Percentiles rank a stretch among this genome's conserved stretches.
Conservation (phyloP, 306 rosid genomes). For the Sechiopsis laciniata region DNA sequence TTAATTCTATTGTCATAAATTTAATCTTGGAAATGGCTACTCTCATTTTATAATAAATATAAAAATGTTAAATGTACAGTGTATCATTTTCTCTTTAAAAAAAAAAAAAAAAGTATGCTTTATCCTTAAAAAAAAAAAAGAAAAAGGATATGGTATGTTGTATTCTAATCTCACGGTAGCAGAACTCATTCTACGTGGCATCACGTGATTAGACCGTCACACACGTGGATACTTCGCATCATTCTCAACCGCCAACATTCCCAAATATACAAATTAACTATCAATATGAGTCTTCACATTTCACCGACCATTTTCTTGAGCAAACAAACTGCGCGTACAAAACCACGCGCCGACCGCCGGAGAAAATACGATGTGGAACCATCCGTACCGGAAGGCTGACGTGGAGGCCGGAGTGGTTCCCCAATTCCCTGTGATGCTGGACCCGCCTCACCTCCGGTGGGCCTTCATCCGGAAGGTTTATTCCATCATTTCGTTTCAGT, state of each 20-base stretch:
- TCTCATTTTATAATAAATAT: too few relatives aligned
- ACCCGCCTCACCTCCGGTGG: conserved; percentile 48
- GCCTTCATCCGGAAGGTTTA: conserved; percentile 54
- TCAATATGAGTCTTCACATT: neutral
- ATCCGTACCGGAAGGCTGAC: neutral
- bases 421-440: conserved; percentile 26
- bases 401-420: neutral
- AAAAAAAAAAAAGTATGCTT: too few relatives aligned
- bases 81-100: too few relatives aligned
- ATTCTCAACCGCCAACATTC: conserved; percentile 5
- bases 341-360: conserved; percentile 1
- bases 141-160: too few relatives aligned
- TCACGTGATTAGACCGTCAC: neutral
- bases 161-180: neutral
- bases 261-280: neutral
- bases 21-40: too few relatives aligned
- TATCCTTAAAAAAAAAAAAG: too few relatives aligned
- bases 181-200: neutral
- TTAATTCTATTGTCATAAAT: too few relatives aligned
- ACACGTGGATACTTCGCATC: conserved; percentile 6
- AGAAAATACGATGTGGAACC: neutral
- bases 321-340: neutral
- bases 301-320: neutral
- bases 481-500: conserved; percentile 30
- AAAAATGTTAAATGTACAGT: too few relatives aligned